phyloP scores from a whole-genome alignment of 2,329 filamentous ascomycete genomes.

The Malbranchea cinnamomea region DNA sequence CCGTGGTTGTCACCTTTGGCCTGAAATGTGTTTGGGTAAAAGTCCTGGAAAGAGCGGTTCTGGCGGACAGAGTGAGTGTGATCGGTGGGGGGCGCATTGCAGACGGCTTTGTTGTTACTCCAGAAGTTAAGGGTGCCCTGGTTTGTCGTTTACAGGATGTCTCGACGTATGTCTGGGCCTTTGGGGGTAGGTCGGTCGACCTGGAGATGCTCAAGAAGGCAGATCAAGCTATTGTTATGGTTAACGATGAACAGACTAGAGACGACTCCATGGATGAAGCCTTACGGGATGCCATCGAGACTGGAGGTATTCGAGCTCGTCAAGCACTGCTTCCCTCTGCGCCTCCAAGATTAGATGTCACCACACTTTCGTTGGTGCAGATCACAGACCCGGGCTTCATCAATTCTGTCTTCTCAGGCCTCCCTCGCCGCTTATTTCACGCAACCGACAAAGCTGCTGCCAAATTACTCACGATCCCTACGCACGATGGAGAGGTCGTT shows the following conservation, averaged over 20 bases:
- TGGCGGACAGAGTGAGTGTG: constrained; percentile 32
- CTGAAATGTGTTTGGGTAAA: constrained; percentile 40
- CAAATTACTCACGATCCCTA: constrained; percentile 40
- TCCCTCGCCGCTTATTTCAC: constrained; percentile 22
- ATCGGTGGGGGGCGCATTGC: constrained; percentile 37
- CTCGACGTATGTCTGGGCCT: constrained; percentile 34
- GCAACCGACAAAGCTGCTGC: constrained; percentile 32
- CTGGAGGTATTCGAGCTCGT: constrained; percentile 24
- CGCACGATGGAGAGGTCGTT: constrained; percentile 32
- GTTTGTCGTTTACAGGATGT: constrained; percentile 27
- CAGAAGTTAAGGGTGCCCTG: constrained; percentile 34
- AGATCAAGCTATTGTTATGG: constrained; percentile 40
- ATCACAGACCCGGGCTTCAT: constrained; percentile 19
- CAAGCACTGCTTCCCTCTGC: constrained; percentile 35
- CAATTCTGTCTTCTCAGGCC: constrained; percentile 12
- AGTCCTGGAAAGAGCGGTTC: constrained; percentile 30
- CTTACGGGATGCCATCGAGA: constrained; percentile 30
- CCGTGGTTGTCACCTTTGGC: constrained; percentile 42
- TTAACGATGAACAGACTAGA: constrained; percentile 31
- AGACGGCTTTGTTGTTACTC: constrained; percentile 38
- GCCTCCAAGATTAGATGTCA: constrained; percentile 28
- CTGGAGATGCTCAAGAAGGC: constrained; percentile 41
- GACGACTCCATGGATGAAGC: constrained; percentile 39
- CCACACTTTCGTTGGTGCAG: constrained; percentile 28
- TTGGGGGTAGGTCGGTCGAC: constrained; percentile 47